Evolutionary conservation across 371 early-diverging fungal species (phyloP), one percentile per base, ranked within the genome.

Genomic region (Entomophthora muscae): DNA sequence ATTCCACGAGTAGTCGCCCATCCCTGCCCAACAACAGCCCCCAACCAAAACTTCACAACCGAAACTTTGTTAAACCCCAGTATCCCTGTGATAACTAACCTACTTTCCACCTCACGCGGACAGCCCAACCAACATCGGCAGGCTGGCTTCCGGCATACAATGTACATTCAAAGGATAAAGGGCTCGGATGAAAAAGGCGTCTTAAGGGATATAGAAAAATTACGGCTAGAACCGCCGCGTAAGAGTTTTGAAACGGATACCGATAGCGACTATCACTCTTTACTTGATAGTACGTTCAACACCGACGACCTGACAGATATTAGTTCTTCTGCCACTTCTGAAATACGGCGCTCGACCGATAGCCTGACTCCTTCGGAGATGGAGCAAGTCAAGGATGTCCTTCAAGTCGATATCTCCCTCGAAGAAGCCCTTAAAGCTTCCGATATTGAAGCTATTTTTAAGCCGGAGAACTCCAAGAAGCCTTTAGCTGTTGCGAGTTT

Each of bases 331-430:
- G 61, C 61, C 21, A 61, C 61, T 7, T 33, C 33, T 2, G 61
- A 61, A 61, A 23, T 61, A 21, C 31, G 61, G 2, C 31, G 61
- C n/a, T 61, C 61, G 3, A 61, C 61, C 3, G 61, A 61, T 26
- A 32, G 33, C 26, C 42, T 61, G 30, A 61, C 61, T 7, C 61
- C 61, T 21, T 61, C 61, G 7, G 61, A 61, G 27, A n/a, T 33
- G 32, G 61, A 61, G n/a, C 31, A 10, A 21, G 2, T 23, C 23
- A n/a, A 23, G 42, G 42, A 5, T 22, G 61, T 29, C 1, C 17
- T 21, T 33, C 12, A 33, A 23, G 61, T 32, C 13, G 61, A 61
- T 26, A 24, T n/a, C 31, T 3, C 13, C 33, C 22, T 17, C 23
- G 33, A 61, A 24, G 42, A 33, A 26, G 56, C 56, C 12, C 22